phyloP scores from a whole-genome alignment of 2,329 filamentous ascomycete genomes.

The Colletotrichum echinochloae region DNA sequence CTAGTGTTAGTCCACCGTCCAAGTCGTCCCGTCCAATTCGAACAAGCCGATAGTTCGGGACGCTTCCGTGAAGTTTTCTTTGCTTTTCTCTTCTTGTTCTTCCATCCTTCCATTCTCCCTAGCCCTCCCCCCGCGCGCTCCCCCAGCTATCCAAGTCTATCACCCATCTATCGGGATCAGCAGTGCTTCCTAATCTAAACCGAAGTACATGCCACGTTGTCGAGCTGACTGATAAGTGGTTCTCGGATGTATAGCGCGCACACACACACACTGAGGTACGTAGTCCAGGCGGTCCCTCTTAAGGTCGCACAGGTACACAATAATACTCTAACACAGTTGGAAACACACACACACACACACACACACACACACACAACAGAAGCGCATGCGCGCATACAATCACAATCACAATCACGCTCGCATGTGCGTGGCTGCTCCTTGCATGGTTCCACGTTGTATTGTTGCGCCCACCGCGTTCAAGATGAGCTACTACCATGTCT shows the following conservation, averaged over 20 bases:
- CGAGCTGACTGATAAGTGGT: background rate
- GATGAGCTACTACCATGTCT: background rate
- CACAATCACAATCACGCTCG: background rate
- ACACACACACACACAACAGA: background rate
- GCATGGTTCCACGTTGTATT: background rate
- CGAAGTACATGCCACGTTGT: background rate
- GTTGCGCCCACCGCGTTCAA: background rate
- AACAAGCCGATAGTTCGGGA: background rate
- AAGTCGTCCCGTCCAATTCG: background rate
- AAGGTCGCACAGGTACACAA: too few relatives aligned
- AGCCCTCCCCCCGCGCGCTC: background rate
- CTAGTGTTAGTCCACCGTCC: background rate
- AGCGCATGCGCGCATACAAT: background rate
- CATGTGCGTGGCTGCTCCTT: background rate
- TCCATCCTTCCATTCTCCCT: background rate
- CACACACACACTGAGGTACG: background rate
- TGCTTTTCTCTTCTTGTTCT: background rate
- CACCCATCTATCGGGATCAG: background rate
- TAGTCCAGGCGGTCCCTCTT: too few relatives aligned
- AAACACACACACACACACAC: background rate
- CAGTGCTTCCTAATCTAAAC: background rate
- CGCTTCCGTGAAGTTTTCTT: background rate
- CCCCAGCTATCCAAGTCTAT: background rate
- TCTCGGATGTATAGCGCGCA: background rate
- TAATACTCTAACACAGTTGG: background rate